Evolutionary conservation across 75 land plant genomes (phyloP).

Genomic region (Azolla pinnata): DNA sequence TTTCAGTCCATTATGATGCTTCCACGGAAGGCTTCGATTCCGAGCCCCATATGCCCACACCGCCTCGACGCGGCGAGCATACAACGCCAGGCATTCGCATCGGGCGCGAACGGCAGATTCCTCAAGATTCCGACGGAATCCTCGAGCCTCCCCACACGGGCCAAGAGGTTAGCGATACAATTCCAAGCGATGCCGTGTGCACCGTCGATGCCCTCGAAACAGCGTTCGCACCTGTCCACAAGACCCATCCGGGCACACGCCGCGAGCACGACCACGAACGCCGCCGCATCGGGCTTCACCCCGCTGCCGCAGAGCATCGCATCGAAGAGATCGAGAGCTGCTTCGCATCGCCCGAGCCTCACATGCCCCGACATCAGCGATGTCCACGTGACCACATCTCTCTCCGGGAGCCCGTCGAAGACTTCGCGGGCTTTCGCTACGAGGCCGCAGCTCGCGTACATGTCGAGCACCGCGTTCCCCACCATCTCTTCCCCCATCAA

Average conservation of each 20-base stretch:
- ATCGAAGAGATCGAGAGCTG: conserved; percentile 12
- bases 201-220: neutral
- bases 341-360: conserved; percentile 5
- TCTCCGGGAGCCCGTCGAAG: conserved; percentile 11
- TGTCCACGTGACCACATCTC: conserved; percentile 17
- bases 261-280: conserved; percentile 15
- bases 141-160: conserved; percentile 23
- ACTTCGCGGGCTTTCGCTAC: conserved; percentile 10
- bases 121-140: conserved; percentile 28
- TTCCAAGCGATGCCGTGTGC: conserved; percentile 22
- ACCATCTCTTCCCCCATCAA: conserved; percentile 2
- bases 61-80: conserved; percentile 28
- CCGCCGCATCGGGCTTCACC: conserved; percentile 10
- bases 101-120: conserved; percentile 32
- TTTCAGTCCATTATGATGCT: too few relatives aligned
- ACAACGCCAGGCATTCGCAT: conserved; percentile 19
- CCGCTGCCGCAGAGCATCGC: conserved; percentile 10
- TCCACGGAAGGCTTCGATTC: conserved; percentile 1
- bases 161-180: conserved; percentile 46
- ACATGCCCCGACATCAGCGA: conserved; percentile 13
- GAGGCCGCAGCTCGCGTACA: conserved; percentile 16
- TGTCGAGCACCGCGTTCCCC: conserved; percentile 19
- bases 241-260: conserved; percentile 7
- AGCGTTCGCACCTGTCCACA: neutral
- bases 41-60: conserved; percentile 13